Evolutionary conservation across 1,139 yeast species (phyloP), one percentile per base, ranked within the genome.

Genomic region (Yamadazyma blattariae): DNA sequence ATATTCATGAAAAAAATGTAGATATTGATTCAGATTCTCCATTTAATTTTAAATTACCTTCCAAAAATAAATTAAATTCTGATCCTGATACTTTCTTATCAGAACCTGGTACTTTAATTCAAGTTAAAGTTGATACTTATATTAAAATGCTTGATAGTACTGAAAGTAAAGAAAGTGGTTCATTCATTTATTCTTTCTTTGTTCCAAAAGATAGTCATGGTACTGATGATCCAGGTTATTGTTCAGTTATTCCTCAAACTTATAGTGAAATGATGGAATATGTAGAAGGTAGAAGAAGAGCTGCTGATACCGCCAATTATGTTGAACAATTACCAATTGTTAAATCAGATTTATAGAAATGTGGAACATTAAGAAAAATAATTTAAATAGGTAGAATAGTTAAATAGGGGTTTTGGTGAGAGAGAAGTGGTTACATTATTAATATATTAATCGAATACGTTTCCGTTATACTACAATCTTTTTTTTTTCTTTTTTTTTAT

Each of bases 211-310:
- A 54, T 29, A 45, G 59, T 13, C 47, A 45, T 31, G 48, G 45
- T 2, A 80, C 72, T 30, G 61, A 57, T 20, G 55, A 56, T 32
- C 58, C 61, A 16, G 74, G 75, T 6, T 80, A 68, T 51, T 72
- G 78, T 30, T 77, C 89, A 5, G 90, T 89, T 35, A 69, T 89
- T 37, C 97, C 97, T 7, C 87, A 85, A 57, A 79, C 95, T 1
- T 89, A 89, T 56, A 74, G 82, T 17, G 97, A 89, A 59, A 89
- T 89, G 95, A 88, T 89, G 82, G 85, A 81, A 51, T 89, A 84
- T 54, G 72, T 89, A 20, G 90, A 84, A 51, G 97, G 95, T 24
- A 78, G 95, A 62, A 81, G 97, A 68, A 79, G 94, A 61, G 95
- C 96, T 4, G 72, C 71, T 34, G 94, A 83, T 38, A 87, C 96